Evolutionary conservation across 345 rosid species (phyloP).

Genomic region (Triadica sebifera): DNA sequence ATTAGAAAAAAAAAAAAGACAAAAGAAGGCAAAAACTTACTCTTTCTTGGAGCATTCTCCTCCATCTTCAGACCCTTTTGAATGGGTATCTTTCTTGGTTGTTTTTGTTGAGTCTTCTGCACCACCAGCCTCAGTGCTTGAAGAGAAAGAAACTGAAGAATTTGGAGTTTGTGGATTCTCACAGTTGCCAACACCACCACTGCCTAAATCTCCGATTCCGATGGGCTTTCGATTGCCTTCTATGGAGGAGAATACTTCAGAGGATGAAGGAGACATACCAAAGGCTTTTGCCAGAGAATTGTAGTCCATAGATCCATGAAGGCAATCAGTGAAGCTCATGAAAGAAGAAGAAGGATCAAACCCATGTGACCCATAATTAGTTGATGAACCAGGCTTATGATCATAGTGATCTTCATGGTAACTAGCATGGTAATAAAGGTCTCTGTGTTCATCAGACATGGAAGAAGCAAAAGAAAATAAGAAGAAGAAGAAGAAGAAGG

Average conservation of each 20-base stretch:
- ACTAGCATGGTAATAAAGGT: conserved; percentile 45
- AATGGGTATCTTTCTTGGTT: conserved; percentile 9
- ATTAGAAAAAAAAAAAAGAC: neutral
- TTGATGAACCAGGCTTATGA: conserved; percentile 15
- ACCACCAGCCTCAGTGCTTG: conserved; percentile 27
- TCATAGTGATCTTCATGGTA: conserved; percentile 34
- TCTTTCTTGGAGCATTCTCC: conserved; percentile 29
- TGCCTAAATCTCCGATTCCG: conserved; percentile 8
- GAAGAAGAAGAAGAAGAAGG: conserved; percentile 2
- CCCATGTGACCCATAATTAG: conserved; percentile 13
- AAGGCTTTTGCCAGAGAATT: conserved; percentile 51
- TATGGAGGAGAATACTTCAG: conserved; percentile 12
- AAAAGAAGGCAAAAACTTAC: conserved; percentile 22
- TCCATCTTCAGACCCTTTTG: conserved; percentile 19
- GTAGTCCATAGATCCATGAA: conserved; percentile 54
- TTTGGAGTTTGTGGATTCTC: conserved; percentile 23
- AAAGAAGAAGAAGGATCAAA: conserved; percentile 39
- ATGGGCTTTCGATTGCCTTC: conserved; percentile 2
- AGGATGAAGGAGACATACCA: conserved; percentile 27
- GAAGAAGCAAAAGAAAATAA: conserved; percentile 17
- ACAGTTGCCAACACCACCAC: neutral
- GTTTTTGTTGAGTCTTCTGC: conserved; percentile 20
- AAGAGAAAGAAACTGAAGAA: conserved; percentile 35
- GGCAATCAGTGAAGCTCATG: conserved; percentile 57
- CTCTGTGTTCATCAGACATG: conserved; percentile 76